phyloP scores from a whole-genome alignment of 805 yeast species.

The Lachancea kluyveri region DNA sequence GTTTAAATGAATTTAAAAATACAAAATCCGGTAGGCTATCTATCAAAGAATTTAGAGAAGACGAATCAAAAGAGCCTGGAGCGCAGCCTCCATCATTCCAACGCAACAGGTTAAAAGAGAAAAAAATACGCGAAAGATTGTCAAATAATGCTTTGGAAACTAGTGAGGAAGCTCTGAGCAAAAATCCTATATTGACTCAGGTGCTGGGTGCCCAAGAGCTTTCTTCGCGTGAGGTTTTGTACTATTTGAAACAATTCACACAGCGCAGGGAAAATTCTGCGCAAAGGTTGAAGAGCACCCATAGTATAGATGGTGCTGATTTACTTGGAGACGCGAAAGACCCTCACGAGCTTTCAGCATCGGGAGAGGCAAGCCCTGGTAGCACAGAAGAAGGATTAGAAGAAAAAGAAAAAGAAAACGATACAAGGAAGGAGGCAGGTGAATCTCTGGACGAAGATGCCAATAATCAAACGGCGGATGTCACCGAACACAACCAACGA shows the following conservation, averaged over 20 bases:
- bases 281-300: conserved; percentile 23
- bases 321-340: conserved; percentile 17
- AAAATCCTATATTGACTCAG: conserved; percentile 39
- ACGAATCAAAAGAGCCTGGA: conserved; percentile 19
- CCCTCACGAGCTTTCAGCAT: neutral
- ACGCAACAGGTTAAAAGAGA: conserved; percentile 51
- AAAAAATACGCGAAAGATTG: conserved; percentile 33
- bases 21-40: conserved; percentile 72
- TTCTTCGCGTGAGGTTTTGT: conserved; percentile 40
- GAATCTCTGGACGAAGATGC: conserved; percentile 5
- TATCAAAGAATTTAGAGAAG: conserved; percentile 64
- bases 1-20: conserved; percentile 79
- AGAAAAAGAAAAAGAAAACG: conserved; percentile 11
- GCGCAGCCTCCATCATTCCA: conserved; percentile 82
- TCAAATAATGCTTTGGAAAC: conserved; percentile 25
- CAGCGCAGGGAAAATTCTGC: conserved; percentile 25
- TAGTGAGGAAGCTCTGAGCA: conserved; percentile 34
- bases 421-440: conserved; percentile 5
- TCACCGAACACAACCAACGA: neutral
- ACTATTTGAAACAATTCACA: conserved; percentile 29
- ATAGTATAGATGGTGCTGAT: conserved; percentile 29
- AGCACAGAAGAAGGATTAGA: conserved; percentile 11
- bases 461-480: conserved; percentile 1
- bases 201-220: conserved; percentile 39
- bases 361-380: conserved; percentile 8